A percentile compares a stretch with the other conserved stretches of the same genome.
Conservation (phyloP, 176 grass and related monocot genomes). For the Oryza nivara region DNA sequence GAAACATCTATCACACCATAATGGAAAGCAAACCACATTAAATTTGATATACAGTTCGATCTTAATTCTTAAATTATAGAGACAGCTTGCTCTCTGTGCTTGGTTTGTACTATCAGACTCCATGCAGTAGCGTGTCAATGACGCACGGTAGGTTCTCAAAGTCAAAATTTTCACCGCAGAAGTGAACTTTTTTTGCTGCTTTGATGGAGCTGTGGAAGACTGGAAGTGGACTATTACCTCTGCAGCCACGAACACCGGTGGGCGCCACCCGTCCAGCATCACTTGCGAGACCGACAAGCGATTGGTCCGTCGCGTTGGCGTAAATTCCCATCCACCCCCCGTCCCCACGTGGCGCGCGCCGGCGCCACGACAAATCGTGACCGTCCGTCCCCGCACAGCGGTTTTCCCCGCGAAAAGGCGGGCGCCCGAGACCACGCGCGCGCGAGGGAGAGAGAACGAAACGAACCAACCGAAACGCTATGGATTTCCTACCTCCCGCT, state of each 20-base stretch:
- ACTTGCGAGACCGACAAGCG: not conserved
- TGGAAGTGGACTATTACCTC: too few species aligned
- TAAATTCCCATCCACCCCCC: not conserved
- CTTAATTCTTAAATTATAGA: too few species aligned
- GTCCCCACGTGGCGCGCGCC: not conserved
- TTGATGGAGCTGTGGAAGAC: not conserved
- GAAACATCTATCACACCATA: too few species aligned
- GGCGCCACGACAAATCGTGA: not conserved
- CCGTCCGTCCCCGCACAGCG: not conserved
- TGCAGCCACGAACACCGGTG: too few species aligned
- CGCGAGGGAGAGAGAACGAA: not conserved
- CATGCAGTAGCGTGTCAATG: too few species aligned
- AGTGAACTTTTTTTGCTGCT: not conserved
- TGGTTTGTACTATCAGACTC: too few species aligned
- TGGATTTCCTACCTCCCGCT: not conserved
- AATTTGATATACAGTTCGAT: too few species aligned
- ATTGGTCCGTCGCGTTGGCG: not conserved
- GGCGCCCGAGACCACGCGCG: not conserved
- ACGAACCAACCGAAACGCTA: not conserved
- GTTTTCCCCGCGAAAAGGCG: slow-evolving; percentile 3
- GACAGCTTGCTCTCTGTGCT: too few species aligned
- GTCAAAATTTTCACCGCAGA: too few species aligned
- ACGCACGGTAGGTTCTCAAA: too few species aligned
- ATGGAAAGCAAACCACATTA: too few species aligned
- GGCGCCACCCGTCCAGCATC: not conserved